Evolutionary conservation across 495 filamentous ascomycete species (phyloP).

Genomic region (Aspergillus haitiensis): DNA sequence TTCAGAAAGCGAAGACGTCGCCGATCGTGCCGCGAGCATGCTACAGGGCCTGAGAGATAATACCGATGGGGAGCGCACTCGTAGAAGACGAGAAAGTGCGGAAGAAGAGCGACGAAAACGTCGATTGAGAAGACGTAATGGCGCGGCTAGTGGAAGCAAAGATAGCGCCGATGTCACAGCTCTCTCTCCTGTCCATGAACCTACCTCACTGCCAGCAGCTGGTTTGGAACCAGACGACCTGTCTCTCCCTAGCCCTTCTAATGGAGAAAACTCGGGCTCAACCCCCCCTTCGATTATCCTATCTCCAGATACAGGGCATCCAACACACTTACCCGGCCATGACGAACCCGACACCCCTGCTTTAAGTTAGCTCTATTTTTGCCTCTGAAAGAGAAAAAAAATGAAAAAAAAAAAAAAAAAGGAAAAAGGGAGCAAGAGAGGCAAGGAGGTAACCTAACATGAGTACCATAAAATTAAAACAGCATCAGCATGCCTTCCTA

Average conservation of each 20-base stretch:
- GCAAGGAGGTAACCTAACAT: no score
- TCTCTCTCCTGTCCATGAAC: constrained; percentile 39
- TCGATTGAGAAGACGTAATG: constrained; percentile 57
- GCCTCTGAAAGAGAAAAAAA: neutral
- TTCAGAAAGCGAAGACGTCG: constrained; percentile 70
- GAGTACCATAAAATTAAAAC: neutral
- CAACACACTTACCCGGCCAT: constrained; percentile 25
- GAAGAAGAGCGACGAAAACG: constrained; percentile 67
- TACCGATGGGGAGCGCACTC: constrained; percentile 57
- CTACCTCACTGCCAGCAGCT: constrained; percentile 32
- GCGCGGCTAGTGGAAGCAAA: constrained; percentile 47
- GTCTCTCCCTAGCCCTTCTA: constrained; percentile 29
- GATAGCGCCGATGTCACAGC: constrained; percentile 43
- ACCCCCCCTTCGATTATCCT: constrained; percentile 40
- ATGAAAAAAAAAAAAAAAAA: neutral
- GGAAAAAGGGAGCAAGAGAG: neutral
- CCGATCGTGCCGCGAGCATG: constrained; percentile 77
- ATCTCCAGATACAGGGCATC: constrained; percentile 33
- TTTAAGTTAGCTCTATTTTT: constrained; percentile 27
- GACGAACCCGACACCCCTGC: constrained; percentile 11
- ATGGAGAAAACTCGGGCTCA: constrained; percentile 27
- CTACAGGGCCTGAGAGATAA: constrained; percentile 76
- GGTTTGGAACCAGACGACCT: constrained; percentile 28
- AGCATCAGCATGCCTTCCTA: constrained; percentile 18
- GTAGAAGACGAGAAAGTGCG: constrained; percentile 64